Evolutionary conservation across 345 rosid genomes (phyloP), one percentile per base, ranked within the genome.

Genomic region (Gossypium stocksii): DNA sequence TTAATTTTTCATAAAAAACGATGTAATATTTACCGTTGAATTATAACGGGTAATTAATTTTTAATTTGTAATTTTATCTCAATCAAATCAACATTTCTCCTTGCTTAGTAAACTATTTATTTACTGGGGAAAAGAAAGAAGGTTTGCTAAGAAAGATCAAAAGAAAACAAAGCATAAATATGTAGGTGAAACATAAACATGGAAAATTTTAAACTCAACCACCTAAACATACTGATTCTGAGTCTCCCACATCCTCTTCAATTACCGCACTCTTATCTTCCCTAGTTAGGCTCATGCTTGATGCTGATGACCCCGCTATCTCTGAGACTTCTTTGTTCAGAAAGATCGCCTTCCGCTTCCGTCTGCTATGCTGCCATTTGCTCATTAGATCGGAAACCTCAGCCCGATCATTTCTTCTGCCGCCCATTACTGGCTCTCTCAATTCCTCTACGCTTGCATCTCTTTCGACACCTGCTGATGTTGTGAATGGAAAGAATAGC

Each of bases 281-380:
- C 45, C 80, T 74, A 2, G 77, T 82, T 57, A 74, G 25, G 16
- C 77, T 86, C 53, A 80, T 72, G 75, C 83, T 77, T 2, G 86
- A 77, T 3, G 85, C 81, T 0, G 81, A 82, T 23, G 87, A 85
- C 7, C 78, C 78, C 0, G 22, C 66, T 34, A 12, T 23, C 3
- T 60, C 75, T 11, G 66, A 45, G 44, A 52, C 20, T 3, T 53
- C 81, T 70, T 54, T 53, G 48, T 63, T 57, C 69, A 77, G 15
- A 74, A 83, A 68, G 13, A 70, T 46, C 29, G 86, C 83, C 75
- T 84, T 83, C 60, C 88, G 76, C 82, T 84, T 82, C 71, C 76
- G 80, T 77, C 97, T 79, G 48, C 88, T 80, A 38, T 77, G 76
- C 25, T 76, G 84, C 85, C 84, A 79, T 82, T 76, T 78, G 52